phyloP scores from a whole-genome alignment of 140 eudicot species.

The Cichorium intybus region DNA sequence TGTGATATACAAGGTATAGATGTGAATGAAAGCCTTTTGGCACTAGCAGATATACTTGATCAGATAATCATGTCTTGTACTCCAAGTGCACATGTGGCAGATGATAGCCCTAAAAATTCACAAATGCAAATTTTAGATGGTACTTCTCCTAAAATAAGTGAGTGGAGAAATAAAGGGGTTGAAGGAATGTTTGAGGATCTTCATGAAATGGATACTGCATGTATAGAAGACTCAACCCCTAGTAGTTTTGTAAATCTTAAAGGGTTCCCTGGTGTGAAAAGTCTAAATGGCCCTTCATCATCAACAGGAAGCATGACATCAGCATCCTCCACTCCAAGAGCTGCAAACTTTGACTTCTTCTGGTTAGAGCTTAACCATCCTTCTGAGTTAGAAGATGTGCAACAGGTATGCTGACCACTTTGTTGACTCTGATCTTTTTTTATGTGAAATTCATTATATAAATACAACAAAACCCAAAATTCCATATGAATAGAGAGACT shows the following conservation, averaged over 20 bases:
- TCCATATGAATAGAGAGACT: too few relatives aligned
- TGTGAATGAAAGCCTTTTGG: constrained; percentile 61
- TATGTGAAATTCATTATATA: neutral
- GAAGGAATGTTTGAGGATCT: constrained; percentile 95
- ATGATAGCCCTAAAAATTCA: constrained; percentile 53
- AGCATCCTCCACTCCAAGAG: constrained; percentile 75
- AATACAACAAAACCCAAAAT: too few relatives aligned
- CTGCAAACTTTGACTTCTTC: constrained; percentile 61
- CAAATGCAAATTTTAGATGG: constrained; percentile 44
- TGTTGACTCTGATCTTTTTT: constrained; percentile 3
- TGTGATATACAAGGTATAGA: constrained; percentile 57
- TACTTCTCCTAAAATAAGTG: constrained; percentile 66
- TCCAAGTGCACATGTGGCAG: constrained; percentile 35
- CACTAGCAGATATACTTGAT: constrained; percentile 72
- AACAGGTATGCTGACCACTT: constrained; percentile 48
- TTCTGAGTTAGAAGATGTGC: constrained; percentile 64
- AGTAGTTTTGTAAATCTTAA: constrained; percentile 42
- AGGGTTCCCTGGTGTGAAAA: constrained; percentile 56
- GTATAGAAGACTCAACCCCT: constrained; percentile 65
- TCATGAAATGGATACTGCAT: constrained; percentile 96
- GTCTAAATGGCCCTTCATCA: constrained; percentile 68
- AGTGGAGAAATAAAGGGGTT: constrained; percentile 73
- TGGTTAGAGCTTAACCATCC: constrained; percentile 73
- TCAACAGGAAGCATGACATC: constrained; percentile 84
- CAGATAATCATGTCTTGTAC: constrained; percentile 60